These are phyloP conservation scores for Meyerozyma guilliermondii DNA, from an alignment of 1,139 yeast species.

Conservation along the genomic window DNA sequence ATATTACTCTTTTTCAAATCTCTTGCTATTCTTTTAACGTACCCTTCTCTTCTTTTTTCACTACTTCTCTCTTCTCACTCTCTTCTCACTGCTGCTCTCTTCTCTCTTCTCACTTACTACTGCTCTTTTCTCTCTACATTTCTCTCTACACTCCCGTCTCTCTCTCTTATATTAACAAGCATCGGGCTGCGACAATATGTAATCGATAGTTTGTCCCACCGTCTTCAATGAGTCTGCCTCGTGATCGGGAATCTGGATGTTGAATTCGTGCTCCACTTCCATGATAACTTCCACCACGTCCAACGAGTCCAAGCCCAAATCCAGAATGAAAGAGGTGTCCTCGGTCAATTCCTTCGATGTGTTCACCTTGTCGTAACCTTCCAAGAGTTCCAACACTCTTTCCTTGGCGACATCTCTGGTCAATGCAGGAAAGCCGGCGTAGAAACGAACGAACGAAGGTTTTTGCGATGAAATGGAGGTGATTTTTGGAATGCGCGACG, in stretches of 20 bases:
- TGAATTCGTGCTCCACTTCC: constrained; percentile 83
- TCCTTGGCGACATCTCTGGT: constrained; percentile 68
- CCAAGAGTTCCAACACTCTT: constrained; percentile 73
- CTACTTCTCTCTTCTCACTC: neutral
- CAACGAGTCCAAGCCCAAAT: constrained; percentile 80
- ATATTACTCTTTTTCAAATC: too few species aligned
- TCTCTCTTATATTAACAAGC: constrained; percentile 34
- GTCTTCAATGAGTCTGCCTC: constrained; percentile 83
- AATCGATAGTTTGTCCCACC: constrained; percentile 77
- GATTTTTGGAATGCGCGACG: constrained; percentile 12
- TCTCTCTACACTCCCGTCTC: too few species aligned
- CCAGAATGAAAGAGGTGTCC: constrained; percentile 60
- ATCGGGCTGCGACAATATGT: constrained; percentile 68
- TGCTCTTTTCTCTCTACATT: neutral
- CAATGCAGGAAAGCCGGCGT: constrained; percentile 62
- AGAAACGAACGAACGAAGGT: constrained; percentile 33
- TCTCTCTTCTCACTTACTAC: neutral
- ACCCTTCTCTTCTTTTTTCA: neutral
- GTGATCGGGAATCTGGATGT: constrained; percentile 77
- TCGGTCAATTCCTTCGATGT: constrained; percentile 47
- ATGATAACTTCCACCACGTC: constrained; percentile 87
- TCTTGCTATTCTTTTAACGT: too few species aligned
- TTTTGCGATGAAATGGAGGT: constrained; percentile 12
- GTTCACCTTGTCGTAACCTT: constrained; percentile 70
- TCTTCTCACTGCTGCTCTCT: neutral